phyloP scores from a whole-genome alignment of 2,329 filamentous ascomycete species.

The Colletotrichum destructivum region DNA sequence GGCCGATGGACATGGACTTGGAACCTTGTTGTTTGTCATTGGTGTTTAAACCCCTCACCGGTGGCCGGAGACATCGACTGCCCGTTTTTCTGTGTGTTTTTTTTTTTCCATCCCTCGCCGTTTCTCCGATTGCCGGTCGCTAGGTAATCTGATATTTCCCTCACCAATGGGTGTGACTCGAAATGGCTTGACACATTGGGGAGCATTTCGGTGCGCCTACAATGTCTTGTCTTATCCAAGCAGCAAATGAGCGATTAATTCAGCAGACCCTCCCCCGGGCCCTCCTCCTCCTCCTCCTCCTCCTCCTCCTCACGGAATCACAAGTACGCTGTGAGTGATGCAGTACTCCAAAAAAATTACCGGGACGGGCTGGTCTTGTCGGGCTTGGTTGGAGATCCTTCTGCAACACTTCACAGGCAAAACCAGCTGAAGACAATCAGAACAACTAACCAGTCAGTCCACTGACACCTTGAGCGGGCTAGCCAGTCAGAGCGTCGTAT shows the following conservation, averaged over 20 bases:
- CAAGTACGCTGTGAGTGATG: background rate
- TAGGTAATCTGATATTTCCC: conserved; percentile 34
- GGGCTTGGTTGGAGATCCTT: conserved; percentile 21
- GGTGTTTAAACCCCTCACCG: conserved; percentile 37
- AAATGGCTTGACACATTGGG: conserved; percentile 20
- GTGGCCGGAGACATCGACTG: conserved; percentile 14
- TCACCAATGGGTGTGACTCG: conserved; percentile 29
- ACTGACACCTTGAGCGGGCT: conserved; percentile 23
- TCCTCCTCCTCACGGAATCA: too few species aligned
- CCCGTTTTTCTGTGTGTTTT: background rate
- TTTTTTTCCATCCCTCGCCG: background rate
- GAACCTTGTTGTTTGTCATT: conserved; percentile 35
- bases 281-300: too few species aligned
- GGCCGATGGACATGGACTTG: conserved; percentile 6
- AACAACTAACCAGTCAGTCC: background rate
- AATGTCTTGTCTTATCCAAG: background rate
- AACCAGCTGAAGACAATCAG: conserved; percentile 11
- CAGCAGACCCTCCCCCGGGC: background rate
- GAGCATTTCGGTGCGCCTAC: background rate
- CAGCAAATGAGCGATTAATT: conserved; percentile 37
- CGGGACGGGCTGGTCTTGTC: background rate
- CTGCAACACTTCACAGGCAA: conserved; percentile 22
- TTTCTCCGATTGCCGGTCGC: background rate
- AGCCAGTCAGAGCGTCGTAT: conserved; percentile 25
- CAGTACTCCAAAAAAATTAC: background rate